These are phyloP conservation scores for Citrus cavaleriei DNA, from an alignment of 345 rosid species.

Conservation along the genomic window DNA sequence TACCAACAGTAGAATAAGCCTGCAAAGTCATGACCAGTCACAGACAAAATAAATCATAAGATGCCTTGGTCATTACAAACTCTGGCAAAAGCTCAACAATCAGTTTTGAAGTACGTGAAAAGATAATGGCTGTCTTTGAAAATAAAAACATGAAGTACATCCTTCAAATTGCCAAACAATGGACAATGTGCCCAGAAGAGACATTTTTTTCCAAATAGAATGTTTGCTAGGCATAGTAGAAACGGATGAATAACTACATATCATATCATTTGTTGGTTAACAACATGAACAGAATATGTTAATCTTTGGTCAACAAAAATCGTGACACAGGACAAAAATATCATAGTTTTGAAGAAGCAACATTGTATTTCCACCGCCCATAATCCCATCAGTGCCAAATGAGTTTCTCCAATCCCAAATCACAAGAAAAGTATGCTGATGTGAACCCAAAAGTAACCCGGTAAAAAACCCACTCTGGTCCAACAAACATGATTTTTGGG, in stretches of 20 bases:
- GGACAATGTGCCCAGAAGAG: not conserved
- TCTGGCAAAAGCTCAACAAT: constrained; percentile 8
- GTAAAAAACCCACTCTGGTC: not conserved
- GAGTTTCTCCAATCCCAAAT: not conserved
- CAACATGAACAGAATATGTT: not conserved
- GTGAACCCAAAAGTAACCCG: not conserved
- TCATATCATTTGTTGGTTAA: not conserved
- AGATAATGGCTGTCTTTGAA: not conserved
- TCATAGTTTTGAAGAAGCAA: not conserved
- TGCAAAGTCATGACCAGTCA: constrained; percentile 35
- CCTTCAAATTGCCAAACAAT: constrained; percentile 13
- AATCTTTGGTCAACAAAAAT: not conserved
- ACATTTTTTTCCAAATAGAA: not conserved
- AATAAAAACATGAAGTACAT: not conserved
- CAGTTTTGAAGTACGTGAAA: not conserved
- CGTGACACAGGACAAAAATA: not conserved
- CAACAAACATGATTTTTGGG: not conserved
- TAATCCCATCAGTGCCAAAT: not conserved
- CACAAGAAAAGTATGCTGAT: not conserved
- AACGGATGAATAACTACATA: not conserved
- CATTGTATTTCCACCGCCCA: not conserved
- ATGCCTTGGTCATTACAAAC: not conserved
- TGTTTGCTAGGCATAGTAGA: not conserved
- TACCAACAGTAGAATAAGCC: constrained; percentile 99
- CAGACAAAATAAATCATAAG: constrained; percentile 5